Base-by-base conservation (phyloP, 192 early-diverging fungal species). In the Entrophospora sp. region DNA sequence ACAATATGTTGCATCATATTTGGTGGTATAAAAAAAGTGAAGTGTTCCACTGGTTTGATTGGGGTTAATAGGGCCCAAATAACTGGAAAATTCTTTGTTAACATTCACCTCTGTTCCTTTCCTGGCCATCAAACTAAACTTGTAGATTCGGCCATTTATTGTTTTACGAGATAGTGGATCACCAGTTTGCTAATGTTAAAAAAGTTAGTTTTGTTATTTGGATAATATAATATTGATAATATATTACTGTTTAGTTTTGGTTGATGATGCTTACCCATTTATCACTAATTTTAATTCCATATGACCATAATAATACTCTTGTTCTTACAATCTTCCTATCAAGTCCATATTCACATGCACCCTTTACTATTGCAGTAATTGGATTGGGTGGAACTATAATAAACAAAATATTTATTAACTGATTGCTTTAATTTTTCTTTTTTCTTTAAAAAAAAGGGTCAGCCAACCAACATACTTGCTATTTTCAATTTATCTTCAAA, bases 141-240 rank as follows among this genome's bases (percentile, higher is more conserved):
- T 62, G 4, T 48, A 22, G 8, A 62, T 62, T 8, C 61, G 61
- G 13, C 61, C 42, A 46, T 62, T 6, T 13, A 5, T 9, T 5
- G 42, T 62, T 46, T 62, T 62, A 16, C 61, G 61, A 27, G 61
- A 46, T 43, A 30, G 40, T 25, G 61, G 61, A 46, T 62, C 61
- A 46, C 30, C 44, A 7, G 13, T 0, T 46, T 62, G 25, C 14
- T n/a, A 62, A 3, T 53, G 20, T 44, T 44, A 13, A 44, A 44
- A 44, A 44, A 44, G 4, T 18, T 18, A n/a, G 20, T 18, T 44
- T 44, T 13, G 20, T 44, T n/a, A n/a, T n/a, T n/a, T n/a, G n/a
- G n/a, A n/a, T n/a, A n/a, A n/a, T n/a, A n/a, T n/a, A n/a, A n/a
- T n/a, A n/a, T n/a, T n/a, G n/a, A n/a, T n/a, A n/a, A n/a, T n/a